These are phyloP conservation scores for Lathyrus oleraceus DNA, from an alignment of 306 rosid species.

Conservation along the genomic window DNA sequence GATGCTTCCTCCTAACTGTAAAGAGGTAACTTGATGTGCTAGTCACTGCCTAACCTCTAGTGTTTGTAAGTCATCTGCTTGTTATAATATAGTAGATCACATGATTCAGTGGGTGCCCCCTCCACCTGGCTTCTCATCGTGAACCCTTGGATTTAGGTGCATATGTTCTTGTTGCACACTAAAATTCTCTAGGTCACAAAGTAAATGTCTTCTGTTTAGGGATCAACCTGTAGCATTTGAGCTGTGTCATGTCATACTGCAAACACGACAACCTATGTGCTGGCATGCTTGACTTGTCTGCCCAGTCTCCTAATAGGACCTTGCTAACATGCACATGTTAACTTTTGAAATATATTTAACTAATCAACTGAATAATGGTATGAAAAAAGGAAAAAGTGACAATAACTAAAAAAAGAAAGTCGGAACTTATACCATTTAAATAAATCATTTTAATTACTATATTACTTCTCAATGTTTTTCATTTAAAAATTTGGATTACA, in stretches of 20 bases:
- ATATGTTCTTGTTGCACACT: conserved; percentile 17
- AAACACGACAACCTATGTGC: neutral
- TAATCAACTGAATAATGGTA: neutral
- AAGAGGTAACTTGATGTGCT: conserved; percentile 64
- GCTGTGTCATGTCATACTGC: conserved; percentile 15
- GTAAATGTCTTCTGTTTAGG: conserved; percentile 1
- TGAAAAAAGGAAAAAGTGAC: neutral
- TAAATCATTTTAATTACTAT: conserved; percentile 9
- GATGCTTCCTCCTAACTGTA: conserved; percentile 78
- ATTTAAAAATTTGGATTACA: neutral
- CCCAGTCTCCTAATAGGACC: conserved; percentile 12
- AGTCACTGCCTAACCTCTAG: conserved; percentile 14
- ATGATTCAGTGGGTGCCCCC: conserved; percentile 23
- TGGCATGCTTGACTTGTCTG: conserved; percentile 12
- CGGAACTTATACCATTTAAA: conserved; percentile 22
- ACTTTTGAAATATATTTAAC: conserved; percentile 13
- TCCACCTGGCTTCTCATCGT: neutral
- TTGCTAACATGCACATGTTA: conserved; percentile 18
- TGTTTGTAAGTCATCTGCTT: conserved; percentile 19
- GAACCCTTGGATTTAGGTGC: conserved; percentile 20
- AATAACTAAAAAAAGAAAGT: neutral
- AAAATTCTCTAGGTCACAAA: conserved; percentile 12
- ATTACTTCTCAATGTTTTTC: neutral
- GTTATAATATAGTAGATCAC: conserved; percentile 14
- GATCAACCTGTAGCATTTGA: conserved; percentile 4